Base-by-base conservation (phyloP, 129 eudicot genomes). In the Lactuca saligna region DNA sequence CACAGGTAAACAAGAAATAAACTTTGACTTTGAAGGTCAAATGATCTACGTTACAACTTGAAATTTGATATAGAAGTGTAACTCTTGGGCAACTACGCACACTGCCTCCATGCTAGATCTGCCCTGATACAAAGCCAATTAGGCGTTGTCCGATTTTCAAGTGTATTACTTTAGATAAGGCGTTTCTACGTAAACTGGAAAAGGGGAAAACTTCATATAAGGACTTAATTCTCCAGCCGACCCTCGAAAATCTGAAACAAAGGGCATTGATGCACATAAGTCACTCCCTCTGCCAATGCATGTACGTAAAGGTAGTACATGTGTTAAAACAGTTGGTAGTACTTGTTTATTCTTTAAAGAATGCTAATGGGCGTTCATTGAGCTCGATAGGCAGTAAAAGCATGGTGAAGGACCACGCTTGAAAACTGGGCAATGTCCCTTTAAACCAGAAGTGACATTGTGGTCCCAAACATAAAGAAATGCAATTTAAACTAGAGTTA, bases 401-500 rank as follows among this genome's bases (percentile, higher is more conserved):
- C 70, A 73, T 66, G 62, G 65, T 8, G 65, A 74, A 71, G 84
- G 83, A 76, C 87, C 87, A 81, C 84, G 68, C 51, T 68, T 63
- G 56, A 72, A 85, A 78, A 69, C 76, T 72, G 79, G 84, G 68
- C 63, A 42, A 25, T 65, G 63, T 74, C 68, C 78, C 90, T 68
- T 17, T 48, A 76, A 74, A 55, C 61, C 70, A 66, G 67, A 76
- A 82, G 90, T 79, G 84, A 79, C 29, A 59, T 74, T 70, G 91
- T 82, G 91, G 91, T 86, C 91, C 91, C 86, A 68, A 67, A 71
- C 67, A 57, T 69, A 54, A 70, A 82, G 8, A 48, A 78, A 72
- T 51, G 14, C 57, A 54, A 16, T 75, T 65, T 68, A 73, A 61
- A 72, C 66, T 55, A 78, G 67, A 29, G 71, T 74, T 61, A 62